These are phyloP conservation scores for Margaritispora aquatica DNA, from an alignment of 495 filamentous ascomycete genomes.

Conservation along the genomic window DNA sequence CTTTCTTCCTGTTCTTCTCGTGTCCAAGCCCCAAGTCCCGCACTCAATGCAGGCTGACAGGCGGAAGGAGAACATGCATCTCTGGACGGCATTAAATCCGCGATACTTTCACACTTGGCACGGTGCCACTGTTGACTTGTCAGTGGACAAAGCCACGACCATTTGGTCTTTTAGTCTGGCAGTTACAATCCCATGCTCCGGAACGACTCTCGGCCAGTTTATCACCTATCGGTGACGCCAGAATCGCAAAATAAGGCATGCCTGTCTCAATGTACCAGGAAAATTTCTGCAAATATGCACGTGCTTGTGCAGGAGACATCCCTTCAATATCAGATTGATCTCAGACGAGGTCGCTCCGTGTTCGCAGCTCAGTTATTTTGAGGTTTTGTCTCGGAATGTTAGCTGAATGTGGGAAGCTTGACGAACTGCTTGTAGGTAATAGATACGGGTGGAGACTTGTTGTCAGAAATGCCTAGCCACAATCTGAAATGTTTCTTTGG, in stretches of 20 bases:
- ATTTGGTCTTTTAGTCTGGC: neutral
- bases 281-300: neutral
- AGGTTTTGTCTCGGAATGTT: neutral
- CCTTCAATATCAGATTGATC: too few relatives aligned
- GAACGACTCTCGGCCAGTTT: constrained; percentile 2
- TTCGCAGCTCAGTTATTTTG: neutral
- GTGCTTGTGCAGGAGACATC: neutral
- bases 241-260: neutral
- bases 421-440: neutral
- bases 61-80: constrained; percentile 2
- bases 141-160: neutral
- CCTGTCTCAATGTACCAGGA: neutral
- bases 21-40: neutral
- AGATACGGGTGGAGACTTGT: too few relatives aligned
- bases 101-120: neutral
- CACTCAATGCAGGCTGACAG: constrained; percentile 7
- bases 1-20: neutral
- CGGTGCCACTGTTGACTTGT: neutral
- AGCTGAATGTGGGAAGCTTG: neutral
- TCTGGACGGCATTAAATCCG: neutral
- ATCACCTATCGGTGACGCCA: neutral
- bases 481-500: too few relatives aligned
- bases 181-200: neutral
- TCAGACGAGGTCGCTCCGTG: neutral
- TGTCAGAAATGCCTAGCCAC: too few relatives aligned